Evolutionary conservation across 306 rosid species (phyloP), one percentile per base, ranked within the genome.

Genomic region (Ormosia semicastrata): DNA sequence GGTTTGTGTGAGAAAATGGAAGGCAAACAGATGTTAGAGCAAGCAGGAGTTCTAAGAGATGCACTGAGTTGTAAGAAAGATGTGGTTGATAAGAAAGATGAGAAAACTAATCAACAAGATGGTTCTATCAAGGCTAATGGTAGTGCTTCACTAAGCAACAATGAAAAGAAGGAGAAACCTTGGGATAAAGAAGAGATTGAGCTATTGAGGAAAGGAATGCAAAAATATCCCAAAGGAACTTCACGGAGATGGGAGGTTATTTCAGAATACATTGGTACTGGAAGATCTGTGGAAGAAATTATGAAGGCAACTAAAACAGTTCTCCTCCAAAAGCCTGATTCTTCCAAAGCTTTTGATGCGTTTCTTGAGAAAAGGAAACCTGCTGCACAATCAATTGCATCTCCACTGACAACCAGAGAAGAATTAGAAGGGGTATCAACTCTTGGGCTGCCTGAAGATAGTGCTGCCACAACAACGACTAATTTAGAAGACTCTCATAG

Each of bases 331-430:
- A 96, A 96, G 87, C 99, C 99, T 4, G 99, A 96, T 88, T 85
- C 96, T 43, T 60, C 94, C 60, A 96, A 94, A 77, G 97, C 98
- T 63, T 94, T 94, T 75, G 99, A 96, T 82, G 88, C 95, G 14
- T 96, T 96, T 82, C 98, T 94, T 29, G 98, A 96, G 86, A 96
- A 92, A 86, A 92, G 98, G 87, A 96, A 96, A 89, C 91, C 98
- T 18, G 87, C 94, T 17, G 89, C 90, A 10, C 93, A 81, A 36
- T 49, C 96, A 74, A 96, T 96, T 75, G 98, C 87, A n/a, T 96
- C 99, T 68, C 98, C 98, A 1, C 94, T 96, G 59, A 56, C 98
- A 69, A 93, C 97, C 70, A 88, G 98, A 83, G 97, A 92, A 63
- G 99, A 93, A 66, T n/a, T 81, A 44, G 90, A 59, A 54, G 98